A percentile compares a stretch with the other conserved stretches of the same genome.
phyloP scores from a whole-genome alignment of 2,329 filamentous ascomycete genomes.

The Fusarium paranaense region DNA sequence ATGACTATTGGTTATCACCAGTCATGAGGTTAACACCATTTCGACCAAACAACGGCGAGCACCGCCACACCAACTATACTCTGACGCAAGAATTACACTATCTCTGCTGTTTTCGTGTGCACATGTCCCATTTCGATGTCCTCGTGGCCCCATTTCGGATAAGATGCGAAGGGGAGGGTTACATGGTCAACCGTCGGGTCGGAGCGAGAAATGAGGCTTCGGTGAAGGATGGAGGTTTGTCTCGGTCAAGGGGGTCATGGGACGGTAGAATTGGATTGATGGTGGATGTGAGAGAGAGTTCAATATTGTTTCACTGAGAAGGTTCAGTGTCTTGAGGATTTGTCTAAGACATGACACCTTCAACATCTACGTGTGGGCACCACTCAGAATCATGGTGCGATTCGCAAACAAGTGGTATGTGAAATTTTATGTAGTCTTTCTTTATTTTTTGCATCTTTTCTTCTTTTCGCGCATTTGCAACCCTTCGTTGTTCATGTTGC shows the following conservation, averaged over 20 bases:
- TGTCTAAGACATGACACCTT: not conserved
- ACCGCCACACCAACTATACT: not conserved
- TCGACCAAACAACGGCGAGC: not conserved
- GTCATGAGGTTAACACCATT: not conserved
- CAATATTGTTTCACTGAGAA: not conserved
- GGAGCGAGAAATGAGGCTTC: not conserved
- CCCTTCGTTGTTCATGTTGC: not conserved
- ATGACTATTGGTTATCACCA: not conserved
- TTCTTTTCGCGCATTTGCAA: not conserved
- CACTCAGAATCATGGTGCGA: not conserved
- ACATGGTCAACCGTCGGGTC: not conserved
- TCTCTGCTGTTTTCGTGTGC: not conserved
- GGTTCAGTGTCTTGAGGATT: not conserved
- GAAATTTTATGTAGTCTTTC: not conserved
- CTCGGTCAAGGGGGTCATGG: not conserved
- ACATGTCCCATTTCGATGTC: not conserved
- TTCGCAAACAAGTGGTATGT: not conserved
- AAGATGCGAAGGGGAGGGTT: not conserved
- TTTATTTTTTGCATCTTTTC: not conserved
- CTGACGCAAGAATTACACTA: constrained; percentile 9
- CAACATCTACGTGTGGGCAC: not conserved
- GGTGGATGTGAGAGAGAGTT: not conserved
- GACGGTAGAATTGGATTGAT: not conserved
- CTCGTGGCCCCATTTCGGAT: constrained; percentile 1
- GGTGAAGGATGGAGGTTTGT: not conserved